phyloP scores from a whole-genome alignment of 495 filamentous ascomycete genomes.

The Xylaria bambusicola region DNA sequence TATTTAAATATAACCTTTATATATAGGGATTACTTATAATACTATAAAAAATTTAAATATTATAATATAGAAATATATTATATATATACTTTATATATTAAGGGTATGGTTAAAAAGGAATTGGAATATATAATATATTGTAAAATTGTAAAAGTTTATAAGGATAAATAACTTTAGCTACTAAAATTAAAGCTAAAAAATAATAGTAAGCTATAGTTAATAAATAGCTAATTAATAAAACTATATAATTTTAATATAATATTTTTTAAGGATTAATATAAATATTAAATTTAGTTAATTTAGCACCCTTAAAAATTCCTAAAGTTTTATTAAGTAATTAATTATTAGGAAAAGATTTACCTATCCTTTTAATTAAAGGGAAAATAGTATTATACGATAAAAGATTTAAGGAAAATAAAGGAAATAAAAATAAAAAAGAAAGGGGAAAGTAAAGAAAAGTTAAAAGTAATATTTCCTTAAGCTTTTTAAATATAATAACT shows the following conservation, averaged over 20 bases:
- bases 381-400: not conserved
- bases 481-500: too few species aligned
- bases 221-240: not conserved
- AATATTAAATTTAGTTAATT: not conserved
- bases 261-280: not conserved
- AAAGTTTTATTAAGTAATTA: not conserved
- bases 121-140: not conserved
- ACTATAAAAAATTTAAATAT: constrained; percentile 19
- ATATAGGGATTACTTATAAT: constrained; percentile 17
- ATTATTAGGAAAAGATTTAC: not conserved
- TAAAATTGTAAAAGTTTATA: not conserved
- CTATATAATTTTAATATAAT: not conserved
- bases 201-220: not conserved
- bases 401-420: not conserved
- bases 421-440: not conserved
- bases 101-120: not conserved
- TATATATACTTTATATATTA: constrained; percentile 11
- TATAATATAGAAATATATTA: constrained; percentile 22
- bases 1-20: constrained; percentile 18
- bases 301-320: not conserved
- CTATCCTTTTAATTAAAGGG: not conserved
- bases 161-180: not conserved
- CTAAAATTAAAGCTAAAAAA: not conserved
- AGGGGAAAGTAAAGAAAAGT: too few species aligned
- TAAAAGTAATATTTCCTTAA: not conserved